Percentiles rank a stretch among this genome's conserved stretches.
These are phyloP conservation scores for Collybia sp. DNA, from an alignment of 768 basidiomycete genomes.

Conservation along the genomic window DNA sequence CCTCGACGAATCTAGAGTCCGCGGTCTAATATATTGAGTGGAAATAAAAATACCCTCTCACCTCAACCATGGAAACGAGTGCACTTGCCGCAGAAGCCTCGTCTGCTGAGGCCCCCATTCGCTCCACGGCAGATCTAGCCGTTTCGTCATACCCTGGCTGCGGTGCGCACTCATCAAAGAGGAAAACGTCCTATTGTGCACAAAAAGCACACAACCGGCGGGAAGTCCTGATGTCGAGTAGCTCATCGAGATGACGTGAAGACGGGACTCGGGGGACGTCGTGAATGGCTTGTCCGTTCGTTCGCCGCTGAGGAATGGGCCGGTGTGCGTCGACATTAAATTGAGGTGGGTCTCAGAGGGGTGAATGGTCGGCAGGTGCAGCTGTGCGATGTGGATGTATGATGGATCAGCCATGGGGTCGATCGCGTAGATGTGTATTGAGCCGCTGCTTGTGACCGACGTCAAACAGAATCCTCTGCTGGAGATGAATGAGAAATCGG, in stretches of 20 bases:
- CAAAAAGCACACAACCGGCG: neutral
- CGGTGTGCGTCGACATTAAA: constrained; percentile 21
- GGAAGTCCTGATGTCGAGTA: neutral
- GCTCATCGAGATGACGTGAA: neutral
- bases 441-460: constrained; percentile 21
- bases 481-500: constrained; percentile 45
- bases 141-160: neutral
- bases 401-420: constrained; percentile 5
- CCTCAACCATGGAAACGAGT: constrained; percentile 11
- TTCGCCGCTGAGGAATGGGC: constrained; percentile 22
- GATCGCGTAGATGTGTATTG: constrained; percentile 42
- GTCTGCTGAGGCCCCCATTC: constrained; percentile 9
- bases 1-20: constrained; percentile 13
- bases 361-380: constrained; percentile 10
- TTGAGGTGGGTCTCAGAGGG: constrained; percentile 9
- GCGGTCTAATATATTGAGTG: neutral
- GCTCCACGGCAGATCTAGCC: constrained; percentile 1
- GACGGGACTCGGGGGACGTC: constrained; percentile 7
- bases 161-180: neutral
- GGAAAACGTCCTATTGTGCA: neutral
- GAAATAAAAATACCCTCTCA: neutral
- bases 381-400: constrained; percentile 5
- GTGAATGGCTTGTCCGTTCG: constrained; percentile 16
- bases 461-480: constrained; percentile 40
- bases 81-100: neutral